Base-by-base conservation (phyloP, 371 early-diverging fungal species). In the Mortierella sp. region DNA sequence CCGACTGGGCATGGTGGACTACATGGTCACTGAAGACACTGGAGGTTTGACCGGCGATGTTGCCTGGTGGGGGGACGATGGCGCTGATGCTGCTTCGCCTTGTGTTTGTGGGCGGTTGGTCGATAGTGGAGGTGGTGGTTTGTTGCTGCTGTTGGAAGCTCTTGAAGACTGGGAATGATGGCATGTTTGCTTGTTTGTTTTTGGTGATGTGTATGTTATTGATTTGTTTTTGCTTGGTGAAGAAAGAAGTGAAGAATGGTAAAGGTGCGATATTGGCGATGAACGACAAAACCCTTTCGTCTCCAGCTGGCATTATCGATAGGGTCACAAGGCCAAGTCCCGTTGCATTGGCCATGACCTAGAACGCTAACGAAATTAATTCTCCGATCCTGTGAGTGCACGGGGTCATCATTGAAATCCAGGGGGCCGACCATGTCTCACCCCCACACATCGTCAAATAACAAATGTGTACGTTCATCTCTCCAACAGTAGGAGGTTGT, bases 141-240 rank as follows among this genome's bases (percentile, higher is more conserved):
- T 56, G 24, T 51, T 54, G 55, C 29, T 12, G 74, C 51, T 51
- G 75, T 24, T 65, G 65, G 41, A 41, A 18, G 65, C 32, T 65
- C 8, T 10, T 35, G 41, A 65, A 65, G 21, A 65, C 10, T 35
- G 65, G 65, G 18, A 65, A 18, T 7, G 65, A 65, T 21, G 65
- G 65, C 65, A 65, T 65, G 21, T 32, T 38, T 55, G n/a, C 8
- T 60, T 32, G 16, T 32, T 60, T 6, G 41, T 74, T 32, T 16
- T 18, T 0, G 6, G 51, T 21, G 16, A 18, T 51, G 38, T 12
- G 63, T 38, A 41, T 65, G 38, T 6, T 0, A 6, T 16, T 38
- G 32, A 12, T 65, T 18, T 16, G 3, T 65, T 38, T 63, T 35
- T 32, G 58, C 10, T 4, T 58, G 12, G 10, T 65, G 8, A 65